Conservation (phyloP, 176 grass and related monocot species). For the Juncus inflexus region DNA sequence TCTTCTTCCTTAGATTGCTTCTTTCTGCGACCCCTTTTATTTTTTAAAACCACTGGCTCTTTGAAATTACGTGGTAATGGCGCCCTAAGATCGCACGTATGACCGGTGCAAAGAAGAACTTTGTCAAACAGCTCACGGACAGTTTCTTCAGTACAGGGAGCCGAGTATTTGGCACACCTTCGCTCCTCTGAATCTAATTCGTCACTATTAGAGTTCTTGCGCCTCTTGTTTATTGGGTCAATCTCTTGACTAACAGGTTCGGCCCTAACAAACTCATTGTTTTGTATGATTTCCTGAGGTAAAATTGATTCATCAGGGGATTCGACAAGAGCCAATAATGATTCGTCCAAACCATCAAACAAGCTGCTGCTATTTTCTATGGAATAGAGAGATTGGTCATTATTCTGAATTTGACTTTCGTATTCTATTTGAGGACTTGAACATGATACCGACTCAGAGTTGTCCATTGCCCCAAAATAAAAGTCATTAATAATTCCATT, state of each 20-base stretch:
- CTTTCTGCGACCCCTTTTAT: slow-evolving; percentile 19
- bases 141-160: slow-evolving; percentile 11
- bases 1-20: background rate
- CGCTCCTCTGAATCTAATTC: background rate
- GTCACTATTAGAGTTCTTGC: background rate
- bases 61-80: background rate
- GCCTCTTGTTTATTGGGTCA: background rate
- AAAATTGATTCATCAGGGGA: background rate
- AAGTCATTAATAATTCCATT: background rate
- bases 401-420: background rate
- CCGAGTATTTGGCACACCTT: slow-evolving; percentile 1
- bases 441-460: background rate
- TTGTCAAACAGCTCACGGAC: slow-evolving; percentile 4
- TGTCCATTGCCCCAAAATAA: background rate
- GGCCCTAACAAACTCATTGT: background rate
- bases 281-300: no score
- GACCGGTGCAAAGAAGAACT: slow-evolving; percentile 9
- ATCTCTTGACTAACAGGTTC: background rate
- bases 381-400: no score
- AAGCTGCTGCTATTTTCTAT: no score
- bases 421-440: background rate
- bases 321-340: no score
- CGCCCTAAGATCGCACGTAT: slow-evolving; percentile 7
- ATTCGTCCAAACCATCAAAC: no score
- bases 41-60: background rate